Evolutionary conservation across 345 rosid species (phyloP).

Genomic region (Hibiscus mutabilis): DNA sequence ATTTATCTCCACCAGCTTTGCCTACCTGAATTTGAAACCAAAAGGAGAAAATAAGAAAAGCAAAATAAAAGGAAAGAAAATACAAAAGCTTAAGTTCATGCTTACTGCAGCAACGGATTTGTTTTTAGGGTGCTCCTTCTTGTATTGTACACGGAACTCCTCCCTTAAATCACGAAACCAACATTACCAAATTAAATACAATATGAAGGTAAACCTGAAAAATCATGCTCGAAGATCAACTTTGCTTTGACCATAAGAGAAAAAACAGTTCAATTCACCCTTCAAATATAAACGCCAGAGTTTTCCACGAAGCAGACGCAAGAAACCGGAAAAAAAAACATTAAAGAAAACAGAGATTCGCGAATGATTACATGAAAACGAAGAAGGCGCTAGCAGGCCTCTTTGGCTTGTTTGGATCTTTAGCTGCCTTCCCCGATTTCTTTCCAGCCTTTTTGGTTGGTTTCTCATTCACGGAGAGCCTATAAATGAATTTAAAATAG

Average conservation of each 20-base stretch:
- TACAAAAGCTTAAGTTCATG: not conserved
- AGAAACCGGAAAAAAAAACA: not conserved
- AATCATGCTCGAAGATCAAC: not conserved
- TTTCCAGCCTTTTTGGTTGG: conserved; percentile 36
- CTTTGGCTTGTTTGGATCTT: conserved; percentile 71
- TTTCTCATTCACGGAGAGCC: conserved; percentile 83
- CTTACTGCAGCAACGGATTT: conserved; percentile 92
- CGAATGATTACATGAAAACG: conserved; percentile 69
- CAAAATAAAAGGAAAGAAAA: not conserved
- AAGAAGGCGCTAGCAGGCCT: conserved; percentile 74
- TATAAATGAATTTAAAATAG: conserved; percentile 18
- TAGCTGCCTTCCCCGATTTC: conserved; percentile 39
- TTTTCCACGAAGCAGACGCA: not conserved
- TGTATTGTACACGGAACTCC: conserved; percentile 77
- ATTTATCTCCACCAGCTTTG: conserved; percentile 90
- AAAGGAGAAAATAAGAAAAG: not conserved
- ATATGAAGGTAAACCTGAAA: not conserved
- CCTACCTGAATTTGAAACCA: conserved; percentile 49
- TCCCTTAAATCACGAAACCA: conserved; percentile 45
- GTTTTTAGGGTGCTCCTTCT: conserved; percentile 88
- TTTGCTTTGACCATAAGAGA: not conserved
- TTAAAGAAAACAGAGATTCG: not conserved
- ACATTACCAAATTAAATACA: not conserved
- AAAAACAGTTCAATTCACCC: conserved; percentile 4
- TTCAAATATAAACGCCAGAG: conserved; percentile 13